Percentiles rank a stretch among this genome's conserved stretches.
phyloP scores from a whole-genome alignment of 2,329 filamentous ascomycete species.

The Aspergillus puulaauensis region DNA sequence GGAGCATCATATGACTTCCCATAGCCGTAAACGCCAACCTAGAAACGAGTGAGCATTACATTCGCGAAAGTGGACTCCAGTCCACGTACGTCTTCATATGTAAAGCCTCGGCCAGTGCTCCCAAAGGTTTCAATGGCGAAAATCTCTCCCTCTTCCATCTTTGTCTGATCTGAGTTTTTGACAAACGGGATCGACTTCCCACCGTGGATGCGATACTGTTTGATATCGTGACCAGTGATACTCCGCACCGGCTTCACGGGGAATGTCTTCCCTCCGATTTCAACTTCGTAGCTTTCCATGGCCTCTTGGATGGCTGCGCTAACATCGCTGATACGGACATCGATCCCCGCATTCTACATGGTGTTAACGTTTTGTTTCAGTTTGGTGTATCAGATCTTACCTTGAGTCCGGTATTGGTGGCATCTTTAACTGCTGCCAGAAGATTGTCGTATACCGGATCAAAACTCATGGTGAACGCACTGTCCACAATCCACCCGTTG shows the following conservation, averaged over 20 bases:
- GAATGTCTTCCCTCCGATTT: conserved; percentile 52
- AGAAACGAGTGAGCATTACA: conserved; percentile 3
- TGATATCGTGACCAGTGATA: conserved; percentile 57
- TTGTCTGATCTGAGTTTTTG: conserved; percentile 49
- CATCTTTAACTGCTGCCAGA: conserved; percentile 60
- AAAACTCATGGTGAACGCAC: conserved; percentile 76
- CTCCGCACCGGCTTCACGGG: conserved; percentile 58
- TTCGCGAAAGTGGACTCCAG: not conserved
- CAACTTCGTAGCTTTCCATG: conserved; percentile 63
- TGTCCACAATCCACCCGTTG: conserved; percentile 77
- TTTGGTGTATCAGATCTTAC: conserved; percentile 22
- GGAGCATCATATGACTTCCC: conserved; percentile 43
- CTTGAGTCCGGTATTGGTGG: conserved; percentile 52
- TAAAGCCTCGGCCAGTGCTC: conserved; percentile 52
- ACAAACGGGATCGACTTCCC: conserved; percentile 57
- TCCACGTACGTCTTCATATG: conserved; percentile 47
- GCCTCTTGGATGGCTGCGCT: conserved; percentile 60
- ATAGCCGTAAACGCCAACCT: conserved; percentile 56
- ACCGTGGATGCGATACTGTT: conserved; percentile 57
- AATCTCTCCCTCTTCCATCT: conserved; percentile 60
- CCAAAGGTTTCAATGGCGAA: conserved; percentile 62
- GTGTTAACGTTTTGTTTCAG: not conserved
- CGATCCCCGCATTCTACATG: conserved; percentile 51
- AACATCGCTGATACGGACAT: conserved; percentile 56
- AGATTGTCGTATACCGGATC: conserved; percentile 74